Base-by-base conservation (phyloP, 164 flowering plant genomes). In the Nymphaea thermarum region DNA sequence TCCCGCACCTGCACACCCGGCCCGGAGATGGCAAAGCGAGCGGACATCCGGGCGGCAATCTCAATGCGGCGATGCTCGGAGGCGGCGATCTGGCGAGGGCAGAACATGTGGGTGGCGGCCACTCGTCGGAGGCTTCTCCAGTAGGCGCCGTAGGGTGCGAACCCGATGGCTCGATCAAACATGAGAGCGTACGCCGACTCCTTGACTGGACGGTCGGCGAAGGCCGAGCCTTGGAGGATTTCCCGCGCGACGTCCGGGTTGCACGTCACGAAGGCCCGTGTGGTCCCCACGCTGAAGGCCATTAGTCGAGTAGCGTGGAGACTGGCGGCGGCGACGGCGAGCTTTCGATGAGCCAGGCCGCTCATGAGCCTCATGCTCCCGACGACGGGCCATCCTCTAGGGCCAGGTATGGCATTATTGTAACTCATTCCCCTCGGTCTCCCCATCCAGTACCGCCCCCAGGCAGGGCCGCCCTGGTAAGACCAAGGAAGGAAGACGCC, bases 381-480 rank as follows among this genome's bases (percentile, higher is more conserved):
- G 2, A 83, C 1, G 12, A 81, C 6, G 11, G 86, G 86, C 57
- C 71, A 16, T 1, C 86, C 86, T 55, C 68, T 62, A 2, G 84
- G 84, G 1, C 84, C 84, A 6, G 83, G 84, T 10, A 81, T 74
- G 17, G 70, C 57, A 51, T 51, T 51, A 2, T 51, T 67, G 64
- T 55, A 70, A 7, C 18, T 65, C 44, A 11, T 43, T 16, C 17
- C 7, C 41, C 11, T 17, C 4, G 61, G 60, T 18, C 25, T 62
- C 53, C 4, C 66, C 71, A 65, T 64, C 45, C 66, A 44, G 72
- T 78, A 66, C 43, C 65, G 77, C 3, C 90, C 89, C 93, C 93
- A 88, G 14, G 91, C 91, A 0, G 80, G 82, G 43, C 89, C 94
- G 0, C 87, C 91, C 2, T 84, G 84, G 68, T 44, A 65, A 12